Evolutionary conservation across 106 monocot genomes (phyloP).

Genomic region (Platanthera guangdongensis): DNA sequence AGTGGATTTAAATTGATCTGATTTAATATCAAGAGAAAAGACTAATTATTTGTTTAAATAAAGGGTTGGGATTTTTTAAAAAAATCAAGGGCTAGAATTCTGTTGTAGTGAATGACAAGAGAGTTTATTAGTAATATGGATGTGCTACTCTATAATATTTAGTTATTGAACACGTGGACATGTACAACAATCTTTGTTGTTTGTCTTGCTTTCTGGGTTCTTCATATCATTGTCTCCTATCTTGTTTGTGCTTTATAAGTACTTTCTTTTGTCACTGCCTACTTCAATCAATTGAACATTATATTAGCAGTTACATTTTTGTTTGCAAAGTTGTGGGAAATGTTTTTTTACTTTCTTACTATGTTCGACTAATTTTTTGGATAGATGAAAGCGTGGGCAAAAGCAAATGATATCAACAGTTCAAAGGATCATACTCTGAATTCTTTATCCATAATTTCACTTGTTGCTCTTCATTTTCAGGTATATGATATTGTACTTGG

Average conservation of each 20-base stretch:
- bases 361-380: neutral
- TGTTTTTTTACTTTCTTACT: neutral
- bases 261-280: neutral
- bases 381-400: slow-evolving; percentile 88
- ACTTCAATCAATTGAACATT: neutral
- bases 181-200: neutral
- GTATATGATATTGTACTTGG: slow-evolving; percentile 16
- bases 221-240: neutral
- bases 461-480: slow-evolving; percentile 88
- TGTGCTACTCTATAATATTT: neutral
- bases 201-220: neutral
- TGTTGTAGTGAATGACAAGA: too few relatives aligned
- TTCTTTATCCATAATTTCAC: slow-evolving; percentile 62
- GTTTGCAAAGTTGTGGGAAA: neutral
- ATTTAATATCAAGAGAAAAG: too few relatives aligned
- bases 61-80: too few relatives aligned
- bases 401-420: slow-evolving; percentile 66
- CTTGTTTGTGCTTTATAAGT: neutral
- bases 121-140: too few relatives aligned
- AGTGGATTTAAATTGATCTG: too few relatives aligned
- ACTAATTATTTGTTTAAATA: too few relatives aligned
- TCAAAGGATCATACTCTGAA: slow-evolving; percentile 67
- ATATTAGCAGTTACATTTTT: neutral
- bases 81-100: too few relatives aligned
- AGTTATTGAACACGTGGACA: neutral